Evolutionary conservation across 352 stramenopile genomes (phyloP).

Genomic region (Pythium dissotocum): DNA sequence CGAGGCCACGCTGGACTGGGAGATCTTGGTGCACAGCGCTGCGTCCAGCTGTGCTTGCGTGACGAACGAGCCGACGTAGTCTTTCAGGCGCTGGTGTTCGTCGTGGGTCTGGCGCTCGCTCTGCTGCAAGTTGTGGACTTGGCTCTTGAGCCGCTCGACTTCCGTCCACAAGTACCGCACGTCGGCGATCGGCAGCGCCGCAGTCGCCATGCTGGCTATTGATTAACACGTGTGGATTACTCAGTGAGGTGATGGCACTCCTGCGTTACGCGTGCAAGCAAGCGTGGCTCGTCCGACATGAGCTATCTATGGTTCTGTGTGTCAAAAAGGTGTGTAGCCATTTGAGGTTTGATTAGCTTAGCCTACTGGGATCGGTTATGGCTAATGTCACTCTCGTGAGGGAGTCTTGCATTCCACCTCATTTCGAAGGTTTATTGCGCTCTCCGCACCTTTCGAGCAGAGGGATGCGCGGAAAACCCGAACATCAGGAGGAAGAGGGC

Average conservation of each 20-base stretch:
- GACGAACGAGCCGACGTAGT: constrained; percentile 48
- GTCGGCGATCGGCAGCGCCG: constrained; percentile 33
- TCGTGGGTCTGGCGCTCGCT: constrained; percentile 29
- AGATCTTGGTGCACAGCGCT: constrained; percentile 60
- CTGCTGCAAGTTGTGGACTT: constrained; percentile 45
- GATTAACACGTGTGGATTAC: background rate
- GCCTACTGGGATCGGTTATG: background rate
- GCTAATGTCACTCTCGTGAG: constrained; percentile 7
- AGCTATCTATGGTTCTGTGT: background rate
- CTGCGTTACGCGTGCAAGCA: background rate
- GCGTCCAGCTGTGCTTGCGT: constrained; percentile 64
- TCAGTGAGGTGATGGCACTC: background rate
- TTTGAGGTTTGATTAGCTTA: constrained; percentile 1
- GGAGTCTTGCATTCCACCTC: constrained; percentile 14
- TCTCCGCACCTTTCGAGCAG: background rate
- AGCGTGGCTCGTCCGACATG: background rate
- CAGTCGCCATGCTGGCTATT: background rate
- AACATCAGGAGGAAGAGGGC: constrained; percentile 5
- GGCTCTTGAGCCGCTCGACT: constrained; percentile 56
- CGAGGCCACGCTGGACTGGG: constrained; percentile 37
- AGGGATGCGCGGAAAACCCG: constrained; percentile 7
- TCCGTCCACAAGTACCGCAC: constrained; percentile 56
- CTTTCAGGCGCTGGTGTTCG: constrained; percentile 34
- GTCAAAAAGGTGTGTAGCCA: constrained; percentile 18
- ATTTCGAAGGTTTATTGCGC: constrained; percentile 16